phyloP scores from a whole-genome alignment of 768 basidiomycete genomes.

The Ramaria sp. region DNA sequence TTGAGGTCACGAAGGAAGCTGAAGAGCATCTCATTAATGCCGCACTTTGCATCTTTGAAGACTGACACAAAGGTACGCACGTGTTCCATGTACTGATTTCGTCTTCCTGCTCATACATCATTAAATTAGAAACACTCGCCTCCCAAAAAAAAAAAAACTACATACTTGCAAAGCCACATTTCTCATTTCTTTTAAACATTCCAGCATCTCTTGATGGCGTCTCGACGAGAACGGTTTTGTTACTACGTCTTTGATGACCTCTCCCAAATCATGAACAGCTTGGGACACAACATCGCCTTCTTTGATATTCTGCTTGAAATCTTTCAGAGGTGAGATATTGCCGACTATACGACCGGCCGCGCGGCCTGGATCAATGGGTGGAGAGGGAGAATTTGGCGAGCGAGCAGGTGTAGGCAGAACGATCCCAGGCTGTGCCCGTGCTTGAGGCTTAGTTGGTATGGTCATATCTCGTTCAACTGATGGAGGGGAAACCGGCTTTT shows the following conservation, averaged over 20 bases:
- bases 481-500: not conserved
- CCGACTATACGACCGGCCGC: constrained; percentile 70
- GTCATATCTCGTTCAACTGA: not conserved
- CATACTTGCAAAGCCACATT: constrained; percentile 50
- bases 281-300: constrained; percentile 75
- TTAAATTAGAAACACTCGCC: not conserved
- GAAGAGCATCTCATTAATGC: not conserved
- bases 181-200: constrained; percentile 62
- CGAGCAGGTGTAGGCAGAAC: constrained; percentile 22
- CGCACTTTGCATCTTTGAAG: not conserved
- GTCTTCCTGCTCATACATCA: constrained; percentile 45
- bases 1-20: constrained; percentile 58
- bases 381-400: constrained; percentile 11
- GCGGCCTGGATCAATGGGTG: constrained; percentile 35
- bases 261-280: constrained; percentile 70
- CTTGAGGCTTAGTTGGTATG: not conserved
- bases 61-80: constrained; percentile 26
- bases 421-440: not conserved
- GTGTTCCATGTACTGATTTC: constrained; percentile 77
- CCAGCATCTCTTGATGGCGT: constrained; percentile 57
- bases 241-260: constrained; percentile 60
- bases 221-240: constrained; percentile 58
- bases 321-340: constrained; percentile 56
- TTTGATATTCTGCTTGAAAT: constrained; percentile 62
- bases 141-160: not conserved